These are phyloP conservation scores for Claviceps purpurea DNA, from an alignment of 2,329 filamentous ascomycete genomes.

Conservation along the genomic window DNA sequence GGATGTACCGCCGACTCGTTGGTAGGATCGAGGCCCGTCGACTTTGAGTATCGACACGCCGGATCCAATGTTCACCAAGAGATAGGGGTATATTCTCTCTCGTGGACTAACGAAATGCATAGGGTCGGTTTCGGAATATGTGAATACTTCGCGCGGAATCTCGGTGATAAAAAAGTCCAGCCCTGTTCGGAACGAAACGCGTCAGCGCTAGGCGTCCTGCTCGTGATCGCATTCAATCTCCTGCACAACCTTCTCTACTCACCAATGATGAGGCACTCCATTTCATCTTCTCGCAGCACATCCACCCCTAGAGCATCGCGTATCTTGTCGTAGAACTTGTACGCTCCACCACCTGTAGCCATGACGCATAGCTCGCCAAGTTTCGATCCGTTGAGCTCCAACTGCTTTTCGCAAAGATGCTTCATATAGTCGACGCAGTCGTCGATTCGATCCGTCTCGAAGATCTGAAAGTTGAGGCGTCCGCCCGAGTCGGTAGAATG, in stretches of 20 bases:
- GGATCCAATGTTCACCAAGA: slow-evolving; percentile 95
- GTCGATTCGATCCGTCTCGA: slow-evolving; percentile 91
- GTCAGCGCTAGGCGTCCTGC: neutral
- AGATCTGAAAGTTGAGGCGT: slow-evolving; percentile 85
- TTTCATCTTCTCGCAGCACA: slow-evolving; percentile 88
- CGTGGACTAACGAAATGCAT: slow-evolving; percentile 76
- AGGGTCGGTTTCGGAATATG: slow-evolving; percentile 79
- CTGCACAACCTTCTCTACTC: slow-evolving; percentile 10
- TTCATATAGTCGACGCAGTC: slow-evolving; percentile 88
- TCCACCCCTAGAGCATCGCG: slow-evolving; percentile 72
- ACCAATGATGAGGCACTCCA: slow-evolving; percentile 97
- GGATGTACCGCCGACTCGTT: slow-evolving; percentile 88
- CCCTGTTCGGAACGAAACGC: slow-evolving; percentile 32
- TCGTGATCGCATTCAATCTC: too few species aligned
- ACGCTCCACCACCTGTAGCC: slow-evolving; percentile 90
- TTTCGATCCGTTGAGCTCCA: slow-evolving; percentile 57
- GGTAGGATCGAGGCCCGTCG: slow-evolving; percentile 70
- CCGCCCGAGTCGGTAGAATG: slow-evolving; percentile 70
- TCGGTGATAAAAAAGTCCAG: slow-evolving; percentile 98
- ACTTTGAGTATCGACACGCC: slow-evolving; percentile 97
- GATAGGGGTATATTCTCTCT: slow-evolving; percentile 83
- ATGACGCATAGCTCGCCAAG: slow-evolving; percentile 73
- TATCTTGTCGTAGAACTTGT: slow-evolving; percentile 92
- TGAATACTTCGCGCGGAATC: slow-evolving; percentile 94
- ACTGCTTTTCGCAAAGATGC: slow-evolving; percentile 70